phyloP scores from a whole-genome alignment of 345 rosid species.

The Populus nigra region DNA sequence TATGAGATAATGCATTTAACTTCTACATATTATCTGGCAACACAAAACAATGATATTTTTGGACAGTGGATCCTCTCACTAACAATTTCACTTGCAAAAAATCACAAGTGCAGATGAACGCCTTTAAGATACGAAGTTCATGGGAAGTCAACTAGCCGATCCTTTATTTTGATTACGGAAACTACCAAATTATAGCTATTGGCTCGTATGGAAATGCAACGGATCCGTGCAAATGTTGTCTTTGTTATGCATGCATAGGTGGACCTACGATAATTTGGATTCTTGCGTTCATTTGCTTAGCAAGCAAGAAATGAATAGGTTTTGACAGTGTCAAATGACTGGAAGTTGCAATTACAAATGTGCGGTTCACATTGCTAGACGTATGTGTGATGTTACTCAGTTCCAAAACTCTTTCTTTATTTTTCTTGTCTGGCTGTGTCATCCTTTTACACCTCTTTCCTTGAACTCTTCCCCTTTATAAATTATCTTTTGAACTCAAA shows the following conservation, averaged over 20 bases:
- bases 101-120: background rate
- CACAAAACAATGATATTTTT: background rate
- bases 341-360: background rate
- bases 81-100: background rate
- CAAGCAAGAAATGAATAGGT: constrained; percentile 5
- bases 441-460: background rate
- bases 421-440: background rate
- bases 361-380: background rate
- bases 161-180: background rate
- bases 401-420: background rate
- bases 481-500: background rate
- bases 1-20: background rate
- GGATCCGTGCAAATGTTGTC: background rate
- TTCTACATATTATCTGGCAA: background rate
- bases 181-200: too few species aligned
- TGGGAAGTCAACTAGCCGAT: too few species aligned
- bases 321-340: background rate
- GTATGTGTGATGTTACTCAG: too few species aligned
- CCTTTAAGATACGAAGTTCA: too few species aligned
- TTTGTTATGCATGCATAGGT: background rate
- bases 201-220: background rate
- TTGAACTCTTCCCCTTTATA: background rate
- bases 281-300: background rate
- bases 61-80: background rate
- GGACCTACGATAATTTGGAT: background rate